A percentile compares a stretch with the other conserved stretches of the same genome.
Conservation (phyloP, 2,329 filamentous ascomycete species). For the Nakataea oryzae region DNA sequence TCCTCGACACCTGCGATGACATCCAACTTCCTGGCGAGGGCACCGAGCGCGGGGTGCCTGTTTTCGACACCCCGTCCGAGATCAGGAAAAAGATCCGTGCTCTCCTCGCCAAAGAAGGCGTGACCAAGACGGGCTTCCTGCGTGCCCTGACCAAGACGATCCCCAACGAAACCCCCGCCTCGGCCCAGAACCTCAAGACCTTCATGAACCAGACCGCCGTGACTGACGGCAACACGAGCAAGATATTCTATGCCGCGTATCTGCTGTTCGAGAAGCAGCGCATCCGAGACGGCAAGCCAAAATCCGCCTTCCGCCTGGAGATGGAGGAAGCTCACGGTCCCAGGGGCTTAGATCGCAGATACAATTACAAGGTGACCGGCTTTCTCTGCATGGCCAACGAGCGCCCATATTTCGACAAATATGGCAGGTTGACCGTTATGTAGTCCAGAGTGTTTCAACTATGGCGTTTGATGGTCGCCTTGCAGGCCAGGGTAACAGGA, state of each 20-base stretch:
- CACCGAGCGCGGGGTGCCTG: conserved; percentile 34
- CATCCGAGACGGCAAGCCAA: conserved; percentile 33
- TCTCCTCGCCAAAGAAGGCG: conserved; percentile 29
- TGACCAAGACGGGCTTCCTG: conserved; percentile 41
- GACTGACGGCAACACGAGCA: conserved; percentile 27
- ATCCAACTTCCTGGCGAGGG: conserved; percentile 14
- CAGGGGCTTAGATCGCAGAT: not conserved
- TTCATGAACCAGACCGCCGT: conserved; percentile 35
- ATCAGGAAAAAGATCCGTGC: conserved; percentile 45
- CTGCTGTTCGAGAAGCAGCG: conserved; percentile 43
- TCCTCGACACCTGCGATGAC: not conserved
- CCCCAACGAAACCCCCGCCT: conserved; percentile 15
- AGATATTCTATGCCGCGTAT: conserved; percentile 36
- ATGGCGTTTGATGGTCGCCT: too few relatives aligned
- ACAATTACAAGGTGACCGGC: not conserved
- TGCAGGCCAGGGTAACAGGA: not conserved
- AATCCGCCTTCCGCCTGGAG: conserved; percentile 32
- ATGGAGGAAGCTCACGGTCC: conserved; percentile 27
- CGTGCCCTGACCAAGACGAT: conserved; percentile 19
- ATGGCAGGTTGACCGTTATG: not conserved
- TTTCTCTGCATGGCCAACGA: not conserved
- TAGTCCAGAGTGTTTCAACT: not conserved
- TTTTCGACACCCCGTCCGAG: conserved; percentile 49
- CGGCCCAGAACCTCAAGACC: conserved; percentile 24
- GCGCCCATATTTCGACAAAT: not conserved